Base-by-base conservation (phyloP, 192 early-diverging fungal genomes). In the Coemansia sp. region DNA sequence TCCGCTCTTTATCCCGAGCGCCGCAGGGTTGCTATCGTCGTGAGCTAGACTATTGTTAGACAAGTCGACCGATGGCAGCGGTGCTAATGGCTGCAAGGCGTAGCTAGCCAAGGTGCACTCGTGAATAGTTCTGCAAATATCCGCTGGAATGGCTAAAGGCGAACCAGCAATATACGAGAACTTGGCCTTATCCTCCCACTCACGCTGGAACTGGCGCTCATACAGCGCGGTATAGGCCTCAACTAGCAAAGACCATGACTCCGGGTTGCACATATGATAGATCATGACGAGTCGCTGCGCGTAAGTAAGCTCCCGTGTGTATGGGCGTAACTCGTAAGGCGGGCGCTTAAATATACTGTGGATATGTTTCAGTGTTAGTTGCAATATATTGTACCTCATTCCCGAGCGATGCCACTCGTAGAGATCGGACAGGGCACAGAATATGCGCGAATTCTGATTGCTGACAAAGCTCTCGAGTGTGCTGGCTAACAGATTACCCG, bases 371-470 rank as follows among this genome's bases (percentile, higher is more conserved):
- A 60, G 24, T 18, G 75, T 74, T 5, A 77, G 70, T 34, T 74
- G 71, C n/a, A 74, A 24, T 1, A 82, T 71, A 3, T 53, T 60
- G 24, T 63, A 71, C 3, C 39, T n/a, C 62, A 65, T 66, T 24
- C 66, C 69, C 5, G 62, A 22, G 18, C 41, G 62, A 41, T 66
- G 52, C 80, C 80, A 83, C 39, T 69, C 43, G 34, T 62, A 46
- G 13, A 82, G 67, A 18, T 74, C 69, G 6, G 66, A 44, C 18
- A 78, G 50, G 3, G 80, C 69, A 18, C 72, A 72, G 40, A 78
- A 82, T 13, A 82, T 43, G 10, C 80, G 72, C 33, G 80, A 74
- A 50, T 75, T 82, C 34, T 74, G 72, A 67, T 82, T 82, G 63
- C 72, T 82, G 50, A 76, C 52, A 68, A 78, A 82, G 13, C 75